Evolutionary conservation across 805 yeast genomes (phyloP), one percentile per base, ranked within the genome.

Genomic region (Starmerella geochares): DNA sequence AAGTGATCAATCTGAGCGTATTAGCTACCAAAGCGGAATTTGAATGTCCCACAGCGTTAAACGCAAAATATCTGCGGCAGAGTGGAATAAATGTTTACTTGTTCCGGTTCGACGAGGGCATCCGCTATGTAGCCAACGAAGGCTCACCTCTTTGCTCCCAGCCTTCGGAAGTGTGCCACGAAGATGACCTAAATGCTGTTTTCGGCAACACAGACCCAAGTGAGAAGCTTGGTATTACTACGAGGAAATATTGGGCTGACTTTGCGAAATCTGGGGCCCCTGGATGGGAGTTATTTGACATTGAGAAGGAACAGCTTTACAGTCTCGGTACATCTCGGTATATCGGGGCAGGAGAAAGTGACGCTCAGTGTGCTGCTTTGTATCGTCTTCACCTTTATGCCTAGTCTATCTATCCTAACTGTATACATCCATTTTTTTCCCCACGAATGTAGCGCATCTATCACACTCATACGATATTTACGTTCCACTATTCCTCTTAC

Each of bases 21-120:
- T 16, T 40, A 10, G 14, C 44, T 5, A 40, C 44, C 3, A 40
- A 40, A 20, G 19, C 25, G 6, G 44, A 27, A 19, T 40, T 40
- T 8, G 44, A 40, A 10, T 40, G 44, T 19, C 33, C 44, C 5
- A 40, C 44, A 16, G 44, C 44, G 16, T n/a, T 40, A 9, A 40
- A 27, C 13, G 44, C 44, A 10, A 25, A 27, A 10, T 19, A 27
- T 14, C 7, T 40, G 23, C 32, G 33, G 14, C 14, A 27, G 23
- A 14, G 11, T 17, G 44, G 44, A 16, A 40, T 25, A 14, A 14
- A 14, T 17, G 33, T 27, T 4, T 40, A 27, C 13, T 16, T 40
- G n/a, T 40, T 40, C 23, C 6, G 44, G 13, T 40, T 40, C 24
- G 44, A 40, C 11, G 7, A 27, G 16, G 44, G 44, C 10, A 16